A percentile compares a stretch with the other conserved stretches of the same genome.
phyloP scores from a whole-genome alignment of 2,329 filamentous ascomycete genomes.

The Aspergillus arachidicola region DNA sequence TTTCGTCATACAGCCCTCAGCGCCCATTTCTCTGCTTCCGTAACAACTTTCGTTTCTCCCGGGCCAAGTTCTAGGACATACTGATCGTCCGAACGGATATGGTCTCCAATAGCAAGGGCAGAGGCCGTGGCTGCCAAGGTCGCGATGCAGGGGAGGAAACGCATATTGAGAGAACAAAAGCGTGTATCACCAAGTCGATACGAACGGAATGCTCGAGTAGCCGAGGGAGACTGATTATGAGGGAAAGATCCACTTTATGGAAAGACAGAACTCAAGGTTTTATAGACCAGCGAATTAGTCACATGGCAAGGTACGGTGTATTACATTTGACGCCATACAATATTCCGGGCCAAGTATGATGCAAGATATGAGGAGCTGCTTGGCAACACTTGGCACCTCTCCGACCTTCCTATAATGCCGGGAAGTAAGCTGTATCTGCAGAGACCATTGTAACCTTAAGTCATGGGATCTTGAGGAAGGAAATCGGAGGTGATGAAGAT shows the following conservation, averaged over 20 bases:
- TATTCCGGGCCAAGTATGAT: background rate
- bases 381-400: background rate
- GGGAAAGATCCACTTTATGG: background rate
- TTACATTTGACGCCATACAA: background rate
- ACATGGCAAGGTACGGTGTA: background rate
- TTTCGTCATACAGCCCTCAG: background rate
- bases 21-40: slow-evolving; percentile 9
- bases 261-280: background rate
- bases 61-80: slow-evolving; percentile 3
- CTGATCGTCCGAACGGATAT: background rate
- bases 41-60: slow-evolving; percentile 1
- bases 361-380: background rate
- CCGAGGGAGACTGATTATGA: background rate
- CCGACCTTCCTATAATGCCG: background rate
- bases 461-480: background rate
- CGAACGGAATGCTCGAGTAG: background rate
- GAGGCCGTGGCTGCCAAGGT: slow-evolving; percentile 1
- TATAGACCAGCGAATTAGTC: background rate
- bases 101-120: background rate
- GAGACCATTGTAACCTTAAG: background rate
- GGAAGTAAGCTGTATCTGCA: background rate
- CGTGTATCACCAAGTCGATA: background rate
- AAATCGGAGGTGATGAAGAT: background rate
- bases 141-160: background rate
- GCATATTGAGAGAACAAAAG: background rate